Percentiles rank a stretch among this genome's conserved stretches.
Conservation (phyloP, 495 filamentous ascomycete genomes). For the Lasiosphaeria hispida region DNA sequence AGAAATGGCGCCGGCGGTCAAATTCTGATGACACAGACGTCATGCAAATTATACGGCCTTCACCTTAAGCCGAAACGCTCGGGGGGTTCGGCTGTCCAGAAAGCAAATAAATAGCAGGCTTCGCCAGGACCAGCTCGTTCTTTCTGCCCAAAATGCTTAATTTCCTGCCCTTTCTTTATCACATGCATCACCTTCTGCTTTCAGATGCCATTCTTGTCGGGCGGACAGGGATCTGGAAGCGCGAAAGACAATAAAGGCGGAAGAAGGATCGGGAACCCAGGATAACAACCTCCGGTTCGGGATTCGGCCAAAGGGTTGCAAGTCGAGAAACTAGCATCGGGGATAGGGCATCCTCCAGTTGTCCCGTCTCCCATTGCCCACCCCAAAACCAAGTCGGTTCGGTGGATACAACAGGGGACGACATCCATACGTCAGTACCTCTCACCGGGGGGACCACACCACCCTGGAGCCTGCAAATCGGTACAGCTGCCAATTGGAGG, state of each 20-base stretch:
- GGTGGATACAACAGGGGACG: background rate
- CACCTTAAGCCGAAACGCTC: no score
- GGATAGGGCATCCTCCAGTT: background rate
- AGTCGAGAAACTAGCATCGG: no score
- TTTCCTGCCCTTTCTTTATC: conserved; percentile 1
- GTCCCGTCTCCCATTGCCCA: background rate
- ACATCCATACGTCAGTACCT: background rate
- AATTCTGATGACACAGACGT: background rate
- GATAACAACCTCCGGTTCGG: conserved; percentile 3
- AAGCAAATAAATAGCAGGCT: background rate
- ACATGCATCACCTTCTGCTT: background rate
- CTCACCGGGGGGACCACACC: background rate
- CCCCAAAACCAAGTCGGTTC: background rate
- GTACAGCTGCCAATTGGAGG: no score
- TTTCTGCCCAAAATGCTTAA: background rate
- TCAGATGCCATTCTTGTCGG: background rate
- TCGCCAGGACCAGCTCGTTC: background rate
- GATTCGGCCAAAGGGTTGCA: background rate
- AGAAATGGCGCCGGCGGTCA: background rate
- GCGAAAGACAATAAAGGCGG: background rate
- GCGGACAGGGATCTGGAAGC: conserved; percentile 1
- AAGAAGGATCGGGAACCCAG: background rate
- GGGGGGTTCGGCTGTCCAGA: no score
- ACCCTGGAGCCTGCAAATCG: no score
- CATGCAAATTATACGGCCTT: background rate